Evolutionary conservation across 495 filamentous ascomycete genomes (phyloP).

Genomic region (Neurospora sp.): DNA sequence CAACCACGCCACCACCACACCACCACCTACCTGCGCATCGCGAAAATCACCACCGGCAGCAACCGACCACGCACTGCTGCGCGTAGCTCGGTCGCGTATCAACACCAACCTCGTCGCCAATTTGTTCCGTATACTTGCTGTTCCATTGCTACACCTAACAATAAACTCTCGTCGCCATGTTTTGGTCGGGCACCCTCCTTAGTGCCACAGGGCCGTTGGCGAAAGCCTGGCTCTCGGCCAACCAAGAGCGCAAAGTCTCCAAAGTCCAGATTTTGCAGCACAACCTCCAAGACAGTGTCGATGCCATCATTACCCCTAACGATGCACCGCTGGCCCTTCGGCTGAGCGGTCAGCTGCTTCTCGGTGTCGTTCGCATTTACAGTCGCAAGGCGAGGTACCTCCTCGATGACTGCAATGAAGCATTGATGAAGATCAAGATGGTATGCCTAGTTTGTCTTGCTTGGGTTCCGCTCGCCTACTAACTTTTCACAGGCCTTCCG

Average conservation of each 20-base stretch:
- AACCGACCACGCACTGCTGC: neutral
- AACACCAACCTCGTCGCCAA: neutral
- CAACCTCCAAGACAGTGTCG: conserved; percentile 85
- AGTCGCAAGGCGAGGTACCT: conserved; percentile 93
- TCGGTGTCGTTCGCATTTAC: conserved; percentile 95
- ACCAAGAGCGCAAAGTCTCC: conserved; percentile 92
- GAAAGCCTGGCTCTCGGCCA: conserved; percentile 95
- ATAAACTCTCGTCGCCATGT: conserved; percentile 53
- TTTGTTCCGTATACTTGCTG: conserved; percentile 11
- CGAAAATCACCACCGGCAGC: neutral
- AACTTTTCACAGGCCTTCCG: conserved; percentile 56
- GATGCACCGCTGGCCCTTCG: conserved; percentile 93
- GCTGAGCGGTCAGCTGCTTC: conserved; percentile 82
- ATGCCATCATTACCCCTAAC: conserved; percentile 85
- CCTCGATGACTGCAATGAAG: conserved; percentile 94
- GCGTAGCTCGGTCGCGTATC: neutral
- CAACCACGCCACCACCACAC: neutral
- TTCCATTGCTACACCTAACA: neutral
- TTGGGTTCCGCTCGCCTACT: conserved; percentile 11
- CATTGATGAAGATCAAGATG: conserved; percentile 96
- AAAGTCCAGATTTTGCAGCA: conserved; percentile 90
- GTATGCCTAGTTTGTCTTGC: conserved; percentile 32
- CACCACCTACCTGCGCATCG: neutral
- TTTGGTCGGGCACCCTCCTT: conserved; percentile 93
- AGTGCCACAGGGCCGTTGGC: conserved; percentile 95